Base-by-base conservation (phyloP, 257 asterid species). In the Nemophila menziesii region DNA sequence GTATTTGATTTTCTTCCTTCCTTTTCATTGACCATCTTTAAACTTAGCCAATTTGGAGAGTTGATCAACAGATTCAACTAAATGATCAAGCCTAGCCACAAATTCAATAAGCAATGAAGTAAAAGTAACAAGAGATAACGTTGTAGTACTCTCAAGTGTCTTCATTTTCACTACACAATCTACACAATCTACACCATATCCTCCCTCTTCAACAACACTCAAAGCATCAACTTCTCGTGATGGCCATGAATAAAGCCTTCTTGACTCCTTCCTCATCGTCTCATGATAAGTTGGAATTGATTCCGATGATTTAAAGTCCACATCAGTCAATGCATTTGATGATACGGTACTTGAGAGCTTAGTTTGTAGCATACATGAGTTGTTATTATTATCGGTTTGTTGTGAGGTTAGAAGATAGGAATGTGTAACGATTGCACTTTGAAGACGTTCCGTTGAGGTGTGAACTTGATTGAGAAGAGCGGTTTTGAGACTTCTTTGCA, bases 81-180 rank as follows among this genome's bases (percentile, higher is more conserved):
- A 60, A 71, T 77, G 87, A 56, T 80, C 82, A 10, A 80, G 81
- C 46, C 93, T 54, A 10, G 84, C 87, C 58, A 73, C 76, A 43
- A 80, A 71, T 73, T 80, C 87, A 10, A 80, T 52, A 11, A 77
- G 75, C 62, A 80, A 42, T 8, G 77, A 77, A 12, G 84, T 69
- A 41, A 77, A 80, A 27, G 83, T 71, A 39, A 81, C 83, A 3
- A 77, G 67, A 4, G 92, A 80, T 5, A 77, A 38, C 5, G 75
- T 66, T 8, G 81, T 57, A 11, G 81, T 71, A 58, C 75, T 71
- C 69, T 77, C 87, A 1, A 71, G 51, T 2, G 77, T 69, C 39
- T 26, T 20, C 87, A 80, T 77, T 42, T 42, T 60, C 0, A 84
- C 81, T 13, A 60, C 44, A 33, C 33, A 49, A 19, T 61, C 73